These are phyloP conservation scores for Colletotrichum spaethianum DNA, from an alignment of 2,329 filamentous ascomycete species.

Conservation along the genomic window DNA sequence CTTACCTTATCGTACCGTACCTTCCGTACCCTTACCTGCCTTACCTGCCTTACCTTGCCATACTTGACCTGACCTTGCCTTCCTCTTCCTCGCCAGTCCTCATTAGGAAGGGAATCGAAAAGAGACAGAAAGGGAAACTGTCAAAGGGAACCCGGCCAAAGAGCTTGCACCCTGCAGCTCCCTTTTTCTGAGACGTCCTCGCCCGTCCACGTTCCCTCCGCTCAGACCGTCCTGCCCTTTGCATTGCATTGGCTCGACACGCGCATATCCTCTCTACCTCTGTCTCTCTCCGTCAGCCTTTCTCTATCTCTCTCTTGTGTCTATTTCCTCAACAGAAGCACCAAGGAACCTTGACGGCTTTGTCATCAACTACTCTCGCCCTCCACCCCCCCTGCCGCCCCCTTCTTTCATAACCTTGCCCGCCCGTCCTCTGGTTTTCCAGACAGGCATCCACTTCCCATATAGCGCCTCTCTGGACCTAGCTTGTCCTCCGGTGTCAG, in stretches of 20 bases:
- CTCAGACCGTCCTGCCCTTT: slow-evolving; percentile 17
- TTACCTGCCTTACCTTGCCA: neutral
- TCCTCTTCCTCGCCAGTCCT: neutral
- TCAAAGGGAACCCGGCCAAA: neutral
- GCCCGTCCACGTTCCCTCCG: slow-evolving; percentile 36
- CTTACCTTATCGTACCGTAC: too few relatives aligned
- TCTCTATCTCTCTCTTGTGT: neutral
- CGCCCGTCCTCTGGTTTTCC: neutral
- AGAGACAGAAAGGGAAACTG: neutral
- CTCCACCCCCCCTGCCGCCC: neutral
- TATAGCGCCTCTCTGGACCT: neutral
- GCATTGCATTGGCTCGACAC: slow-evolving; percentile 26
- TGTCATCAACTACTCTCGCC: too few relatives aligned
- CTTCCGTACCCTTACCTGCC: neutral
- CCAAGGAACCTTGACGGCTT: neutral
- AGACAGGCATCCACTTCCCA: neutral
- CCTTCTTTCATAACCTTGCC: neutral
- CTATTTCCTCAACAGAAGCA: neutral
- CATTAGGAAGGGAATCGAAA: neutral
- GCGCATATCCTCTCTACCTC: neutral
- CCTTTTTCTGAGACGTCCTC: slow-evolving; percentile 13
- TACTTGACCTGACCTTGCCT: neutral
- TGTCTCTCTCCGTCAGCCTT: neutral
- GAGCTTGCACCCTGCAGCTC: neutral
- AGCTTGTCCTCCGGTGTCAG: neutral